phyloP scores from a whole-genome alignment of 2,329 filamentous ascomycete species.

The Apiospora aurea region DNA sequence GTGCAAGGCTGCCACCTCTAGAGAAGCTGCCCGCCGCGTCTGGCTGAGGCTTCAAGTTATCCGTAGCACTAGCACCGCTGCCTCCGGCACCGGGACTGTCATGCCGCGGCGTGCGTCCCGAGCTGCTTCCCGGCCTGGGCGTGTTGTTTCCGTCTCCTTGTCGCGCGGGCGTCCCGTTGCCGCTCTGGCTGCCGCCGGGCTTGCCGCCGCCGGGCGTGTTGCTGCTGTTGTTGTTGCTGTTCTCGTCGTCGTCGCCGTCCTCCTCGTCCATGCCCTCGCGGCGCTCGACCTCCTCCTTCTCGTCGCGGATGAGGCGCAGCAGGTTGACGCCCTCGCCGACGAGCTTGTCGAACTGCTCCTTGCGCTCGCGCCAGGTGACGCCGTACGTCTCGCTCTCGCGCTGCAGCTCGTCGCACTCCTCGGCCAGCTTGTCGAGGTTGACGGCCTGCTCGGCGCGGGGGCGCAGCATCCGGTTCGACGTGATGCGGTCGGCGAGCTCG shows the following conservation, averaged over 20 bases:
- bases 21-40: conserved; percentile 44
- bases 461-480: conserved; percentile 78
- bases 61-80: conserved; percentile 36
- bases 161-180: conserved; percentile 56
- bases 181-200: conserved; percentile 55
- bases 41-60: conserved; percentile 45
- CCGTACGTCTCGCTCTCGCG: conserved; percentile 83
- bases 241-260: conserved; percentile 47
- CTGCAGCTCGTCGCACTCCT: conserved; percentile 88
- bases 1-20: conserved; percentile 47
- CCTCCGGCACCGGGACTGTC: conserved; percentile 42
- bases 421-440: conserved; percentile 81
- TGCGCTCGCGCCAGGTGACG: conserved; percentile 82
- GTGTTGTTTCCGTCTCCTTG: conserved; percentile 41
- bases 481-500: conserved; percentile 86
- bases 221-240: conserved; percentile 53
- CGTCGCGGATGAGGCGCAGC: conserved; percentile 85
- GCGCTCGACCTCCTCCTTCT: conserved; percentile 92
- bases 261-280: conserved; percentile 82
- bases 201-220: conserved; percentile 41
- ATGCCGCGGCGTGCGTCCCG: conserved; percentile 38
- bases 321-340: conserved; percentile 91
- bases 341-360: conserved; percentile 86
- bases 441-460: conserved; percentile 83
- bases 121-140: conserved; percentile 54